These are phyloP conservation scores for Kluyveromyces aestuarii DNA, from an alignment of 805 yeast species.

Conservation along the genomic window DNA sequence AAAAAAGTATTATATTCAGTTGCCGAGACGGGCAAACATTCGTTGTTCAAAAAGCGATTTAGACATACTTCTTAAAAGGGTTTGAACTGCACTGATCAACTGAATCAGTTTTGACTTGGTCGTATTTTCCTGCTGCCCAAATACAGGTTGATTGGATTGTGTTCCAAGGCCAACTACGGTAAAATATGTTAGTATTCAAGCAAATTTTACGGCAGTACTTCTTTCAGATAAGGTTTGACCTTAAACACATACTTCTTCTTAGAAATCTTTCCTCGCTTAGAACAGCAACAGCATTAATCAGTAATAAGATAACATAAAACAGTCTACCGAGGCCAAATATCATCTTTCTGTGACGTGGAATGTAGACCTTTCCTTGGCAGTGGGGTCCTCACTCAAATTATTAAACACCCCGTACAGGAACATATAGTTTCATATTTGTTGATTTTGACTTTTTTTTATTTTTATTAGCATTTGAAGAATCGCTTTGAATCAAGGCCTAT, in stretches of 20 bases:
- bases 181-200: neutral
- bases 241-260: slow-evolving; percentile 37
- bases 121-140: slow-evolving; percentile 39
- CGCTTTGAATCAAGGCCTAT: neutral
- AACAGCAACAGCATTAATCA: slow-evolving; percentile 69
- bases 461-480: no score
- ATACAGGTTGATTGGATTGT: slow-evolving; percentile 32
- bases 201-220: neutral
- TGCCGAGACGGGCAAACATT: neutral
- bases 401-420: neutral
- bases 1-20: neutral
- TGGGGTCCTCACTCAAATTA: no score
- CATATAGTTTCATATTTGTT: no score
- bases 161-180: slow-evolving; percentile 38
- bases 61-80: slow-evolving; percentile 54
- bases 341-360: slow-evolving; percentile 7
- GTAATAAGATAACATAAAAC: slow-evolving; percentile 43
- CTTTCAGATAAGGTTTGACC: neutral
- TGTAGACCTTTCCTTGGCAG: no score
- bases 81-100: slow-evolving; percentile 64
- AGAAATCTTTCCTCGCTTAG: slow-evolving; percentile 73
- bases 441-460: neutral
- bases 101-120: slow-evolving; percentile 53
- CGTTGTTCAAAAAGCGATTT: neutral
- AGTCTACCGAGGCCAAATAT: slow-evolving; percentile 56